Evolutionary conservation across 1,139 yeast genomes (phyloP).

Genomic region (Zhuliangozyma blackwelliae): DNA sequence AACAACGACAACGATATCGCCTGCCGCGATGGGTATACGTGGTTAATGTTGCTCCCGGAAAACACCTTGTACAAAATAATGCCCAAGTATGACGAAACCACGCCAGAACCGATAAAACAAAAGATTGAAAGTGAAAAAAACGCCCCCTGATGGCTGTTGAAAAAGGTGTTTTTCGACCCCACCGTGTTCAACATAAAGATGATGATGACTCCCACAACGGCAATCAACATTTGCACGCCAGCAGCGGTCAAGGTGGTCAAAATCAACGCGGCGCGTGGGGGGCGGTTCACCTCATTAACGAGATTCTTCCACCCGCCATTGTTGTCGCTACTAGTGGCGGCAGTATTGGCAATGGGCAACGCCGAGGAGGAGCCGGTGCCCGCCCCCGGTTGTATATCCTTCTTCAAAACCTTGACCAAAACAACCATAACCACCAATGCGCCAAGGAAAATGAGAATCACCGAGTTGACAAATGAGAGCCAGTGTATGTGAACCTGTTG

Average conservation of each 20-base stretch:
- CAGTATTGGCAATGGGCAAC: slow-evolving; percentile 13
- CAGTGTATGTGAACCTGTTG: slow-evolving; percentile 55
- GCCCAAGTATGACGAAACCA: slow-evolving; percentile 69
- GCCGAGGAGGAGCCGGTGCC: slow-evolving; percentile 13
- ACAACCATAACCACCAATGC: slow-evolving; percentile 64
- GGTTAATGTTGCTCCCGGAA: slow-evolving; percentile 30
- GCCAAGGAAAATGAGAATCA: slow-evolving; percentile 55
- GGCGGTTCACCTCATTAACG: slow-evolving; percentile 49
- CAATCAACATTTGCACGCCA: slow-evolving; percentile 69
- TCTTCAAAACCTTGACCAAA: slow-evolving; percentile 46
- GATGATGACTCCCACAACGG: slow-evolving; percentile 56
- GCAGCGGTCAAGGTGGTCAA: slow-evolving; percentile 62
- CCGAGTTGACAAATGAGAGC: slow-evolving; percentile 64
- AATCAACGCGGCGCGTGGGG: slow-evolving; percentile 44
- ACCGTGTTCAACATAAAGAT: slow-evolving; percentile 51
- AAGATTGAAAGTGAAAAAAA: slow-evolving; percentile 57
- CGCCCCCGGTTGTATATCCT: slow-evolving; percentile 23
- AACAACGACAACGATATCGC: slow-evolving; percentile 36
- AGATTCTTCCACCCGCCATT: slow-evolving; percentile 47
- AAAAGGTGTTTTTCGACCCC: slow-evolving; percentile 22
- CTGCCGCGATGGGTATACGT: slow-evolving; percentile 17
- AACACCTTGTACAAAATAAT: slow-evolving; percentile 56
- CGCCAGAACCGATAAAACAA: slow-evolving; percentile 65
- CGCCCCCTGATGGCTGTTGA: slow-evolving; percentile 62
- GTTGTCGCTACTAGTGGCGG: slow-evolving; percentile 4